These are phyloP conservation scores for Ceratobasidium sp. DNA, from an alignment of 1,284 basidiomycete genomes.

Conservation along the genomic window DNA sequence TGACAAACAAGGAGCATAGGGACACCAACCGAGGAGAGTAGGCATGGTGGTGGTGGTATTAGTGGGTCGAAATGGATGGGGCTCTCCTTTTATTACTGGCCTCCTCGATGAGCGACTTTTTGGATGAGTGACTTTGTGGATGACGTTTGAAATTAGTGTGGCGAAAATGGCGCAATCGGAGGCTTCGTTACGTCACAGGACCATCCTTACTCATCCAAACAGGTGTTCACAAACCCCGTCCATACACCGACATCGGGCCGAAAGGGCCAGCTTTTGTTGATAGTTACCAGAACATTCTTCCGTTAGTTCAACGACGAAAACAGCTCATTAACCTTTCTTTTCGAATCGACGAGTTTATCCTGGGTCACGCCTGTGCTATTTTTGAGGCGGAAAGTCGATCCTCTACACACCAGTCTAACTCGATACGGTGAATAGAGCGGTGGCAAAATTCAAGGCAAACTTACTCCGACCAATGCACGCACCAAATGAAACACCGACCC, in stretches of 20 bases:
- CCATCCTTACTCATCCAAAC: neutral
- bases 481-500: neutral
- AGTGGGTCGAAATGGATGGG: neutral
- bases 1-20: neutral
- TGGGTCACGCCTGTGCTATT: too few species aligned
- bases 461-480: neutral
- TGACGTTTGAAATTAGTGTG: neutral
- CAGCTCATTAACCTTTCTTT: neutral
- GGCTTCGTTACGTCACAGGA: slow-evolving; percentile 20
- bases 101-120: slow-evolving; percentile 18
- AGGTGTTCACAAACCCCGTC: slow-evolving; percentile 3
- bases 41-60: slow-evolving; percentile 19
- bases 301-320: neutral
- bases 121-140: slow-evolving; percentile 6
- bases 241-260: slow-evolving; percentile 9
- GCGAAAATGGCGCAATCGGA: slow-evolving; percentile 39
- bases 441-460: neutral
- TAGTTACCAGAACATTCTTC: neutral
- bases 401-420: too few species aligned
- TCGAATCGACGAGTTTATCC: too few species aligned
- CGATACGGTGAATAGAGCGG: too few species aligned
- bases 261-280: neutral
- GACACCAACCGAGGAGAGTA: slow-evolving; percentile 9
- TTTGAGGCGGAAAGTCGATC: too few species aligned
- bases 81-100: neutral